phyloP scores from a whole-genome alignment of 352 stramenopile genomes.

The Salisapilia sapeloensis region DNA sequence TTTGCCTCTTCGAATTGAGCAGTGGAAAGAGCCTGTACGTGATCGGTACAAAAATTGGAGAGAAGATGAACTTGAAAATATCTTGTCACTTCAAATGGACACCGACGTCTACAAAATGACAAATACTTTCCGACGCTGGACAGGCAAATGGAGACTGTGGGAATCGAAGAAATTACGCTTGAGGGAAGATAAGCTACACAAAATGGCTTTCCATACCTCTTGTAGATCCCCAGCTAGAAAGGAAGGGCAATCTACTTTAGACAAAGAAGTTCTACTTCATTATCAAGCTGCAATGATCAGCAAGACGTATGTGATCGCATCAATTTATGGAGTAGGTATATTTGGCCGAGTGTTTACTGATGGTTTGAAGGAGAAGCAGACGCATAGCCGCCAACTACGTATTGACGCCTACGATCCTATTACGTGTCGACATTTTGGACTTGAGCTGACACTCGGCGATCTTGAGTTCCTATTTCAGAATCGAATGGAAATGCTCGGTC shows the following conservation, averaged over 20 bases:
- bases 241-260: not conserved
- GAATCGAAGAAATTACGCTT: slow-evolving; percentile 17
- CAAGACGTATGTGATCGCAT: slow-evolving; percentile 38
- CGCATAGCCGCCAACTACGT: slow-evolving; percentile 14
- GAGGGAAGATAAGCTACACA: slow-evolving; percentile 1
- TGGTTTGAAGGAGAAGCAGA: slow-evolving; percentile 14
- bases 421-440: slow-evolving; percentile 8
- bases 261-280: slow-evolving; percentile 17
- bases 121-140: slow-evolving; percentile 6
- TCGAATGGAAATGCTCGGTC: slow-evolving; percentile 17
- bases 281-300: slow-evolving; percentile 34
- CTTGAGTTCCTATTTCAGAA: slow-evolving; percentile 33
- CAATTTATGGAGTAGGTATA: slow-evolving; percentile 33
- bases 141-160: slow-evolving; percentile 28
- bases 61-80: slow-evolving; percentile 22
- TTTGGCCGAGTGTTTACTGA: slow-evolving; percentile 32
- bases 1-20: slow-evolving; percentile 14
- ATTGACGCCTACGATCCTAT: slow-evolving; percentile 36
- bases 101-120: slow-evolving; percentile 18
- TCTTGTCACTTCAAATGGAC: slow-evolving; percentile 7
- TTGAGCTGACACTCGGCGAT: slow-evolving; percentile 26
- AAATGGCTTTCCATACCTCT: not conserved
- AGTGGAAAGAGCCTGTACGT: slow-evolving; percentile 31
- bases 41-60: slow-evolving; percentile 42
- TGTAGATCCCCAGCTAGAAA: not conserved